Evolutionary conservation across 192 early-diverging fungal genomes (phyloP).

Genomic region (Backusella westeae): DNA sequence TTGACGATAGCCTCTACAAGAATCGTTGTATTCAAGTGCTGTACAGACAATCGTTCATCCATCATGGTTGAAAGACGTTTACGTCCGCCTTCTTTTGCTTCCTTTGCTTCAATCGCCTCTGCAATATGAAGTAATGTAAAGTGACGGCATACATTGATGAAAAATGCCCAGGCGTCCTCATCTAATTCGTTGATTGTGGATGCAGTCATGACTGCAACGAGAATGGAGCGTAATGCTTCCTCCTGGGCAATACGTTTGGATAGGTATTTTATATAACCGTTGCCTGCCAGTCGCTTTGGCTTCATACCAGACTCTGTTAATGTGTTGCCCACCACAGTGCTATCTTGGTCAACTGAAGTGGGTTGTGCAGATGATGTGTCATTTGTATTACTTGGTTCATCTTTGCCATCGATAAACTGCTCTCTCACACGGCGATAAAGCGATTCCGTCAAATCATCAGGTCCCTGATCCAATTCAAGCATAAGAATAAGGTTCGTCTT

Average conservation of each 20-base stretch:
- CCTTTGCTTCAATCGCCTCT: slow-evolving; percentile 59
- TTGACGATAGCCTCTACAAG: slow-evolving; percentile 79
- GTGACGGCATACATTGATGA: slow-evolving; percentile 66
- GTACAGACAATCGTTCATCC: slow-evolving; percentile 44
- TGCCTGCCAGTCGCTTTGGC: slow-evolving; percentile 29
- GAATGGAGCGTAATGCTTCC: slow-evolving; percentile 55
- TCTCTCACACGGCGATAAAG: slow-evolving; percentile 39
- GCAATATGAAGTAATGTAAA: slow-evolving; percentile 73
- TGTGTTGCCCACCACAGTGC: slow-evolving; percentile 24
- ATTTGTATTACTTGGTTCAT: background rate
- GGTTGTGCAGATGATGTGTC: background rate
- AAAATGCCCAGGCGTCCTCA: slow-evolving; percentile 60
- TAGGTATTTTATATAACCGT: slow-evolving; percentile 30
- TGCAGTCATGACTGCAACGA: slow-evolving; percentile 65
- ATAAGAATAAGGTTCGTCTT: slow-evolving; percentile 64
- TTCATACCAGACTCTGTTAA: slow-evolving; percentile 22
- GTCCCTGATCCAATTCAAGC: slow-evolving; percentile 60
- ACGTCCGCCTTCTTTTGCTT: slow-evolving; percentile 28
- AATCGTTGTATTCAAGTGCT: slow-evolving; percentile 57
- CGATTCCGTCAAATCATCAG: slow-evolving; percentile 40
- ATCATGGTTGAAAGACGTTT: slow-evolving; percentile 45
- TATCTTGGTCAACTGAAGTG: slow-evolving; percentile 46
- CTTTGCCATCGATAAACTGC: slow-evolving; percentile 11
- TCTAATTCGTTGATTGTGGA: slow-evolving; percentile 54
- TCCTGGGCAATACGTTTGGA: slow-evolving; percentile 62